Evolutionary conservation across 768 basidiomycete species (phyloP), one percentile per base, ranked within the genome.

Genomic region (Postia placenta): DNA sequence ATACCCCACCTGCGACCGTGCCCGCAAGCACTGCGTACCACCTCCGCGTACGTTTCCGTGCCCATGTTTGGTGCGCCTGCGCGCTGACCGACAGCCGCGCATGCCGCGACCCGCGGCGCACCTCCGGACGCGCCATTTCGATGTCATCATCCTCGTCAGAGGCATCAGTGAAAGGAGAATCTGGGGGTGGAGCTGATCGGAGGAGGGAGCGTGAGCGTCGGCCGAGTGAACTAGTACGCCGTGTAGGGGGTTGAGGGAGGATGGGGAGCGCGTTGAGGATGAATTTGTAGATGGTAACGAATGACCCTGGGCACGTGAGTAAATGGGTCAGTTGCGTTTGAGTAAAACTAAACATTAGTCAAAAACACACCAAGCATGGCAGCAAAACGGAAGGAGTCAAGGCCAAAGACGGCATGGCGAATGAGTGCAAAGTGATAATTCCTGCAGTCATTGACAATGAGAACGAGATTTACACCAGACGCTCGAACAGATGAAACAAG

Each of bases 1-100:
- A 83, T 2, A 86, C 50, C 1, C 78, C 81, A 12, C 89, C 89
- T 0, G 87, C 82, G 19, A 90, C 54, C 0, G 83, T 76, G 7
- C 92, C 92, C 1, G 92, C 91, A 15, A 88, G 55, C 0, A 87
- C 77, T 2, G 90, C 79, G 57, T 93, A 83, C 89, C 91, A 93
- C 54, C 80, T 65, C 39, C 79, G 69, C 3, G 85, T 85, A 62
- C 73, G 76, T 62, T 87, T 89, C 30, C 75, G 72, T 17, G 84
- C 69, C 67, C 87, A 73, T 9, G 74, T 63, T 49, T 81, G 70
- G 56, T 85, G 85, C 6, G 79, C 84, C 41, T 76, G 78, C 25
- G 79, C 79, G 47, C 75, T 79, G 23, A 80, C 70, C 6, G 81
- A 89, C 4, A 85, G 69, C 4, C 82, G 74, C 4, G 78, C 72